Percentiles rank a stretch among this genome's conserved stretches.
Evolutionary conservation across 2,329 filamentous ascomycete species (phyloP).

Genomic region (Lasiodiplodia hormozganensis): DNA sequence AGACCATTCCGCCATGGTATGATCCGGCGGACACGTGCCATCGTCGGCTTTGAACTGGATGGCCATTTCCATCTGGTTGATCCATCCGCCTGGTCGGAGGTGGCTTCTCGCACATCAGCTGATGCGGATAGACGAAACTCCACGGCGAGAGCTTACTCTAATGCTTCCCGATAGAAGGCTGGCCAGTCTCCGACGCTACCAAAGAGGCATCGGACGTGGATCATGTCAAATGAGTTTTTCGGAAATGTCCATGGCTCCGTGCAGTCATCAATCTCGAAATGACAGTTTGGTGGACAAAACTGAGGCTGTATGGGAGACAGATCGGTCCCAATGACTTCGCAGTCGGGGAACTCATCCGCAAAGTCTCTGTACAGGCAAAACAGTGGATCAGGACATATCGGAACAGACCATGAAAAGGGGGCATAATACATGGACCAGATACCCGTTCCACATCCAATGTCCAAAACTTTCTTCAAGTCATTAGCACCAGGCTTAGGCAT

Average conservation of each 20-base stretch:
- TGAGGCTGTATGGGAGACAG: constrained; percentile 55
- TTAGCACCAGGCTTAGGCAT: neutral
- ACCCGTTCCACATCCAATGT: constrained; percentile 53
- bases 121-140: neutral
- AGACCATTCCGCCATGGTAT: constrained; percentile 38
- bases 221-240: constrained; percentile 36
- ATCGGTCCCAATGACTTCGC: constrained; percentile 52
- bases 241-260: constrained; percentile 41
- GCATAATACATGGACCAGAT: constrained; percentile 48
- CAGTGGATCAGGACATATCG: constrained; percentile 32
- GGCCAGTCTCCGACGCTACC: constrained; percentile 37
- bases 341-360: constrained; percentile 43
- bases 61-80: constrained; percentile 40
- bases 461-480: constrained; percentile 43
- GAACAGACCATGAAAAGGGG: neutral
- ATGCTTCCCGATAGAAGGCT: constrained; percentile 34
- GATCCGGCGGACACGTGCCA: constrained; percentile 32
- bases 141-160: constrained; percentile 34
- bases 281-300: constrained; percentile 52
- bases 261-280: constrained; percentile 61
- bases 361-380: constrained; percentile 41
- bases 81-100: constrained; percentile 37
- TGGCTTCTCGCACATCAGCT: constrained; percentile 31
- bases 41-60: constrained; percentile 39
- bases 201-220: constrained; percentile 35